These are phyloP conservation scores for Juglanconis oblonga DNA, from an alignment of 2,329 filamentous ascomycete genomes.

Conservation along the genomic window DNA sequence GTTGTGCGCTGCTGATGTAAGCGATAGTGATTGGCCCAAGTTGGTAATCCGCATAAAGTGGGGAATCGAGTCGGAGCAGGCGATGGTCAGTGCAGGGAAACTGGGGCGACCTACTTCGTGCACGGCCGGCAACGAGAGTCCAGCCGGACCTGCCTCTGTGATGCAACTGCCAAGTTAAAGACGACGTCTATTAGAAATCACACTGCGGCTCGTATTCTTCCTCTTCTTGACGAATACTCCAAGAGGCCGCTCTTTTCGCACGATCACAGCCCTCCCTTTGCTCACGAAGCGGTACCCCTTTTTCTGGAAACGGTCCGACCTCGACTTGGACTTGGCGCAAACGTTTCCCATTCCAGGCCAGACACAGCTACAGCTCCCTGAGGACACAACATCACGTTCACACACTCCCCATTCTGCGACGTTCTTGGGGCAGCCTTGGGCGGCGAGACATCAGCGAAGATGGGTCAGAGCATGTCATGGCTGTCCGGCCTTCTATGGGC, in stretches of 20 bases:
- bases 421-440: slow-evolving; percentile 1
- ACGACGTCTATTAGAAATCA: slow-evolving; percentile 13
- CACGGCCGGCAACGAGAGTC: slow-evolving; percentile 4
- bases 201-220: background rate
- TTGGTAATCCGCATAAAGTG: background rate
- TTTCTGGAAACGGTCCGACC: background rate
- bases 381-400: slow-evolving; percentile 1
- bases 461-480: slow-evolving; percentile 66
- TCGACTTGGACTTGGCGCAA: slow-evolving; percentile 11
- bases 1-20: background rate
- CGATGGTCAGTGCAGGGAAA: slow-evolving; percentile 8
- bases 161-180: slow-evolving; percentile 18
- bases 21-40: background rate
- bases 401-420: background rate
- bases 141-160: slow-evolving; percentile 3
- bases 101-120: background rate
- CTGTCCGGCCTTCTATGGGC: slow-evolving; percentile 74
- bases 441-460: slow-evolving; percentile 35
- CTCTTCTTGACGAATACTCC: background rate
- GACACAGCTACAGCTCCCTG: background rate
- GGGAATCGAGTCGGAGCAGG: background rate
- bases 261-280: background rate
- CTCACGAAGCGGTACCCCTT: background rate
- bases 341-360: background rate
- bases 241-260: background rate